These are phyloP conservation scores for Phytophthora ohioensis DNA, from an alignment of 352 stramenopile genomes.

Conservation along the genomic window DNA sequence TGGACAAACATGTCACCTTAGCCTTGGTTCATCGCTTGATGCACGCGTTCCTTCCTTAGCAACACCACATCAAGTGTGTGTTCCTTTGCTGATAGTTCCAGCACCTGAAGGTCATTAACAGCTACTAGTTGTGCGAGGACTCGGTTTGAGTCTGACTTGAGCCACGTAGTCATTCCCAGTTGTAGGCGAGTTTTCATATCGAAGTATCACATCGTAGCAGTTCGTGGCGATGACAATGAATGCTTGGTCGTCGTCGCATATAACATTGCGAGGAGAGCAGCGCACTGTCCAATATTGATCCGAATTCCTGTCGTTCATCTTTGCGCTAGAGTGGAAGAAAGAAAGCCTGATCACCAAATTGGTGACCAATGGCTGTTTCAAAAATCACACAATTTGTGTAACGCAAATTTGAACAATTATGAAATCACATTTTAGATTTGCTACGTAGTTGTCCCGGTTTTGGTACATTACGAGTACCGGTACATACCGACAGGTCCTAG, in stretches of 20 bases:
- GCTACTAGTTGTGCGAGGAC: constrained; percentile 11
- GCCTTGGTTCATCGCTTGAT: constrained; percentile 22
- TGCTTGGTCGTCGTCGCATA: constrained; percentile 14
- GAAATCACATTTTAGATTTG: no score
- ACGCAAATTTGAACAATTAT: no score
- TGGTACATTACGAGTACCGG: no score
- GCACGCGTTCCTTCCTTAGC: constrained; percentile 16
- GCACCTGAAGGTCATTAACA: constrained; percentile 20
- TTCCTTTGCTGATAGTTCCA: constrained; percentile 19
- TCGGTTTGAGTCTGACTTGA: constrained; percentile 13
- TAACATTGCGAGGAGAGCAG: constrained; percentile 1
- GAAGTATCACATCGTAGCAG: constrained; percentile 28
- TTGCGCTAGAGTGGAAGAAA: no score
- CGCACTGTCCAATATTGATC: constrained; percentile 28
- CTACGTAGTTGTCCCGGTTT: no score
- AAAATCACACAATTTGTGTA: no score
- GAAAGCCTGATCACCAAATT: no score
- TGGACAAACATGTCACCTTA: constrained; percentile 22
- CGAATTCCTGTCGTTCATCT: constrained; percentile 13
- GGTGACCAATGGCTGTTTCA: no score
- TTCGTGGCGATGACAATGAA: constrained; percentile 31
- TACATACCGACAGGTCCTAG: no score
- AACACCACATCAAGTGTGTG: constrained; percentile 28
- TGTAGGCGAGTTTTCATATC: constrained; percentile 7
- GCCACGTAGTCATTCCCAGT: constrained; percentile 15